Base-by-base conservation (phyloP, 1,284 basidiomycete species). In the Wolfiporia cocos region DNA sequence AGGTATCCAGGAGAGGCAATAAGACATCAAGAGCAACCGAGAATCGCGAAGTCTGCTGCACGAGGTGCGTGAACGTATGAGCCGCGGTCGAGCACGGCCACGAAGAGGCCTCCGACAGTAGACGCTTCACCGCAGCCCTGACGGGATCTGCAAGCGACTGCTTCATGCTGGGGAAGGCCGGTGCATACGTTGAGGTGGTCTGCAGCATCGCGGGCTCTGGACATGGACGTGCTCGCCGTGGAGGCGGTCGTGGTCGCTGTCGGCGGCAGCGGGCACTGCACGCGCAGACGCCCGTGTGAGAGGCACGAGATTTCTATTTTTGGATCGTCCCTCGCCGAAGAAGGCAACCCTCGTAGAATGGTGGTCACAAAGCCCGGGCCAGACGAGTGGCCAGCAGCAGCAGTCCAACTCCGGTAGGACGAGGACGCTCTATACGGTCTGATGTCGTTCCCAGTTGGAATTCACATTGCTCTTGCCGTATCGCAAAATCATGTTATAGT, bases 21-120 rank as follows among this genome's bases (percentile, higher is more conserved):
- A 87, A 64, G 65, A 77, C 78, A 65, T 87, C 85, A 51, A 87
- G 73, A 56, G 84, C 82, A 57, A 86, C 71, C 66, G 84, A 81
- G 62, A 87, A 87, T 48, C 84, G 74, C 58, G 76, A 70, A 37
- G 72, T 76, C 18, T 78, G 79, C 59, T 80, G 81, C 19, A 86
- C 81, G 47, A 85, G 73, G 62, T 84, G 78, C 20, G 68, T 65
- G 59, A 86, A 87, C 2, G 81, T 78, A 53, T 81, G 75, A 34
- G 81, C 80, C 10, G 80, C 82, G 14, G 80, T 78, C 46, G 79
- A 83, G 63, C 84, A 87, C 29, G 85, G 82, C 46, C 82, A 64
- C 44, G 74, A 68, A 60, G 75, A 76, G 11, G 80, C 81, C 55
- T 69, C 70, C 23, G 73, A 66, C 47, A 87, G 69, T 26, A 87